Conservation (phyloP, 2,329 filamentous ascomycete genomes). For the Beauveria sp. region DNA sequence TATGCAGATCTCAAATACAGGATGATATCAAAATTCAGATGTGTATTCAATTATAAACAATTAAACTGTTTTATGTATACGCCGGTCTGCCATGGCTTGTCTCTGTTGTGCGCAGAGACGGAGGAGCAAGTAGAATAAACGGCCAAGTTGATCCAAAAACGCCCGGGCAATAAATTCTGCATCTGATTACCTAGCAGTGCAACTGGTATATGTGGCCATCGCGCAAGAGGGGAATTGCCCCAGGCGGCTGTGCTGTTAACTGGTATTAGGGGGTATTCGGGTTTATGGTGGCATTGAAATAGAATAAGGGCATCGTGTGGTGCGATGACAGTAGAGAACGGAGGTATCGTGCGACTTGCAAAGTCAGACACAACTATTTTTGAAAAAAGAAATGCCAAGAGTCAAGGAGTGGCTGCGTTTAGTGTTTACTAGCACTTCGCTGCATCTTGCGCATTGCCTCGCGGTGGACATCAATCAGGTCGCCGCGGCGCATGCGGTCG, state of each 20-base stretch:
- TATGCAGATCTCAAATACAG: background rate
- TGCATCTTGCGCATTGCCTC: conserved; percentile 79
- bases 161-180: background rate
- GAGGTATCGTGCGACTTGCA: background rate
- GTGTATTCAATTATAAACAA: background rate
- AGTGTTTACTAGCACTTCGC: conserved; percentile 26
- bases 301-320: background rate
- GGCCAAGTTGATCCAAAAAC: background rate
- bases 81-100: background rate
- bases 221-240: background rate
- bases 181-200: background rate
- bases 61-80: background rate
- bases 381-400: background rate
- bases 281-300: background rate
- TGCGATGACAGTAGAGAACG: background rate
- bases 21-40: background rate
- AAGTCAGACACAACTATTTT: background rate
- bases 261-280: background rate
- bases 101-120: background rate
- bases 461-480: conserved; percentile 68
- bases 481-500: conserved; percentile 66
- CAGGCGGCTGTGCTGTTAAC: background rate
- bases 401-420: background rate
- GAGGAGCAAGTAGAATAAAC: background rate
- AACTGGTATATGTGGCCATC: background rate